Percentiles rank a stretch among this genome's conserved stretches.
These are phyloP conservation scores for Teratosphaeria destructans DNA, from an alignment of 2,329 filamentous ascomycete species.

Conservation along the genomic window DNA sequence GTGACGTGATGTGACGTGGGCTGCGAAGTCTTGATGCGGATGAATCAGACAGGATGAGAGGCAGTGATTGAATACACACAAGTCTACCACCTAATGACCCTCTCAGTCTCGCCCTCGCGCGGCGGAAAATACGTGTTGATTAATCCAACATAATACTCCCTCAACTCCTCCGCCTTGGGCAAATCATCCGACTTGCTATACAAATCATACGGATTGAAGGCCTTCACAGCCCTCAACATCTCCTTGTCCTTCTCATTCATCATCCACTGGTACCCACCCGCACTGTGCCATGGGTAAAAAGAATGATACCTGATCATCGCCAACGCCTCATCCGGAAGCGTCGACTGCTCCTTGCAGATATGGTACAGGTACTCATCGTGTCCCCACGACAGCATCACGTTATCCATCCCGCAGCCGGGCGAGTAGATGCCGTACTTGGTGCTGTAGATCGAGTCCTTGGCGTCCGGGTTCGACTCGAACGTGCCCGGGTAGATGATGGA, in stretches of 20 bases:
- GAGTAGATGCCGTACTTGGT: constrained; percentile 72
- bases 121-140: constrained; percentile 55
- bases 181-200: constrained; percentile 85
- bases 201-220: constrained; percentile 84
- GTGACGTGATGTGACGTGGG: background rate
- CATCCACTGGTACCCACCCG: constrained; percentile 68
- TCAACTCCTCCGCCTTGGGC: constrained; percentile 65
- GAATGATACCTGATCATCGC: constrained; percentile 92
- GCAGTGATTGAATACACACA: background rate
- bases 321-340: constrained; percentile 67
- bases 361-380: constrained; percentile 84
- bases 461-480: constrained; percentile 69
- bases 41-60: background rate
- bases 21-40: background rate
- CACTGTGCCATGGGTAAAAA: constrained; percentile 85
- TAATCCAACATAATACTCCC: constrained; percentile 64
- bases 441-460: constrained; percentile 58
- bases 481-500: constrained; percentile 72
- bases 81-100: constrained; percentile 56
- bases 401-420: constrained; percentile 70
- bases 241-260: constrained; percentile 73
- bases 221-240: constrained; percentile 71
- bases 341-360: constrained; percentile 72
- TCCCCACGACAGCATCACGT: constrained; percentile 83
- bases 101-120: constrained; percentile 27